Base-by-base conservation (phyloP, 441 rosid genomes). In the Flueggea neowawraea region DNA sequence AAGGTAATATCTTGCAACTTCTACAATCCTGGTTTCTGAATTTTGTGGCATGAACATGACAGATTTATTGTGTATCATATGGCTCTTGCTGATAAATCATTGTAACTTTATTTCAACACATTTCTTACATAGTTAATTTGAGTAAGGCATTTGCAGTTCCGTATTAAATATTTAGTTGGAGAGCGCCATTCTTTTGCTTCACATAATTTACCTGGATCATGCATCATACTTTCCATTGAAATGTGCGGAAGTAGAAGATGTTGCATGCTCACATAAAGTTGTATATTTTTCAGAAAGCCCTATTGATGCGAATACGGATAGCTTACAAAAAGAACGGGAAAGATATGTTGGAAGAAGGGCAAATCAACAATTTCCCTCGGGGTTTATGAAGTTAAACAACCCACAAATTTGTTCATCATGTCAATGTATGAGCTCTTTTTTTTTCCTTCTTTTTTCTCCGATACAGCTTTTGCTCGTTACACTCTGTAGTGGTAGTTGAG, bases 251-350 rank as follows among this genome's bases (percentile, higher is more conserved):
- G 7, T 36, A 2, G 12, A 6, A 11, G 45, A 47, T 10, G 50
- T 12, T 47, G 50, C 14, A 14, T 47, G n/a, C 14, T 47, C 5
- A 47, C n/a, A n/a, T 47, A 12, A 47, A 47, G 50, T 47, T 11
- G 14, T 61, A 8, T 54, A 33, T 55, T 71, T 79, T 72, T 43
- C 90, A 95, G 99, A 95, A 91, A 91, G 73, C 91, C 39, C 91
- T 92, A 61, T 85, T 95, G 71, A 92, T 95, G 98, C 95, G 98
- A 47, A 70, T 82, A 72, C 87, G 95, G 91, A 87, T 92, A 67
- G 84, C 90, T 36, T 95, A 90, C 84, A 91, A 91, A 77, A 52
- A 77, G 77, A 82, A 88, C 65, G 75, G 71, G 68, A 84, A 87
- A 72, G 95, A 87, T 76, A 73, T 78, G 60, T 68, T 91, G 78